Conservation (phyloP, 208 protist genomes). For the Angomonas deanei region DNA sequence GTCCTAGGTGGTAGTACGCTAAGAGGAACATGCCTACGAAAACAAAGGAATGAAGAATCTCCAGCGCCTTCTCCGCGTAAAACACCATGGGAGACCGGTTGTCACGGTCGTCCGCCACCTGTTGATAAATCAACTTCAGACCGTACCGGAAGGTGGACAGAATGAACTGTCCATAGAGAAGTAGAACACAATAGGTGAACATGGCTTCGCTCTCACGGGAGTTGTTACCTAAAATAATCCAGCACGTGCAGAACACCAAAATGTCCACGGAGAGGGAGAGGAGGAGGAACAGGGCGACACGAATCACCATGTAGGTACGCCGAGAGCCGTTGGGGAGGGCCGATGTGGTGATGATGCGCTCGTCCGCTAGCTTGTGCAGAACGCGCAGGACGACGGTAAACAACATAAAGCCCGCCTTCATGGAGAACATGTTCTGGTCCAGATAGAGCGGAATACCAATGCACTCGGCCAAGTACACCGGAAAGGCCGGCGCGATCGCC, state of each 20-base stretch:
- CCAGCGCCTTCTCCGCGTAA: conserved; percentile 2
- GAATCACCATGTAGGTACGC: not conserved
- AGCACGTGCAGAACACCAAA: not conserved
- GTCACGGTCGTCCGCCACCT: conserved; percentile 5
- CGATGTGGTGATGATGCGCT: conserved; percentile 19
- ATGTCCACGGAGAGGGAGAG: conserved; percentile 4
- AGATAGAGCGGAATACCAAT: conserved; percentile 41
- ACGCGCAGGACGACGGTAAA: conserved; percentile 34
- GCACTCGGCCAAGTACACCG: conserved; percentile 57
- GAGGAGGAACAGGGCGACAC: conserved; percentile 10
- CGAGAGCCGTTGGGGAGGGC: not conserved
- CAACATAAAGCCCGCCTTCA: conserved; percentile 28
- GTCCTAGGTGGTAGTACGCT: not conserved
- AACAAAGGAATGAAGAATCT: not conserved
- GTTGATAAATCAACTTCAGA: conserved; percentile 4
- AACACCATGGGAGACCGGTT: not conserved
- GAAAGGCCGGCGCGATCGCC: conserved; percentile 20
- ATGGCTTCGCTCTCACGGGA: too few relatives aligned
- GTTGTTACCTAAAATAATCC: too few relatives aligned
- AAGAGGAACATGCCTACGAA: not conserved
- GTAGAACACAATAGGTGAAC: conserved; percentile 22
- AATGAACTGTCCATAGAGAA: conserved; percentile 28
- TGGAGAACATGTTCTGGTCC: conserved; percentile 19
- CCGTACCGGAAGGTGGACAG: conserved; percentile 14
- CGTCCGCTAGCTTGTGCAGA: conserved; percentile 57